phyloP scores from a whole-genome alignment of 2,329 filamentous ascomycete genomes.

The Cyclaneusma minus region DNA sequence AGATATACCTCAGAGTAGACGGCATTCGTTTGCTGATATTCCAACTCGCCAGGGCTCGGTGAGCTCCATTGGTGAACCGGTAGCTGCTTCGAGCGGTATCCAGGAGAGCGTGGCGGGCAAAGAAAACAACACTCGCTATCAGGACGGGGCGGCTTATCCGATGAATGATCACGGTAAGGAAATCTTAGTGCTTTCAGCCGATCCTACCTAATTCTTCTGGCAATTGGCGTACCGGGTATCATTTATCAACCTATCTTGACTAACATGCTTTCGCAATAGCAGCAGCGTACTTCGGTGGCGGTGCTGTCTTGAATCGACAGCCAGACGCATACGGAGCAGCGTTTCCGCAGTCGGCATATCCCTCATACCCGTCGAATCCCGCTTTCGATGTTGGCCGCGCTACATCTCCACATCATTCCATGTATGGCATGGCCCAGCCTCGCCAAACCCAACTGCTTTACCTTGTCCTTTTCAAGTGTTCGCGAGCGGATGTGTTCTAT shows the following conservation, averaged over 20 bases:
- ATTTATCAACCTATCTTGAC: no score
- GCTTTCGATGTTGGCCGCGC: constrained; percentile 24
- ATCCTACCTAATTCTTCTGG: no score
- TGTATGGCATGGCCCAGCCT: constrained; percentile 44
- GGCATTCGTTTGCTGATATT: constrained; percentile 65
- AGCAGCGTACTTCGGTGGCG: constrained; percentile 18
- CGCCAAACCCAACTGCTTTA: constrained; percentile 60
- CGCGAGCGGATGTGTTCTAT: constrained; percentile 89
- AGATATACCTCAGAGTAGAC: constrained; percentile 56
- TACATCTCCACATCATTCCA: constrained; percentile 43
- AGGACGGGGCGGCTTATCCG: constrained; percentile 13
- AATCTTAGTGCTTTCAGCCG: no score
- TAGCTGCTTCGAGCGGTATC: constrained; percentile 4
- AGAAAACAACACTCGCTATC: constrained; percentile 15
- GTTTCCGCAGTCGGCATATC: constrained; percentile 9
- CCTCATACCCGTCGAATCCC: constrained; percentile 8
- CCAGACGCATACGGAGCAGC: constrained; percentile 10
- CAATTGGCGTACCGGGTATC: no score
- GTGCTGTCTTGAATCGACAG: constrained; percentile 11
- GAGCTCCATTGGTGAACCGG: constrained; percentile 36
- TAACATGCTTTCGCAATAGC: no score
- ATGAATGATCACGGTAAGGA: constrained; percentile 20
- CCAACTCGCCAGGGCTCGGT: constrained; percentile 49
- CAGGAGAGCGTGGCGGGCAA: constrained; percentile 16
- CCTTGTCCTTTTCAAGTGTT: constrained; percentile 93